phyloP scores from a whole-genome alignment of 2,329 filamentous ascomycete genomes.

The Aspergillus sp. region DNA sequence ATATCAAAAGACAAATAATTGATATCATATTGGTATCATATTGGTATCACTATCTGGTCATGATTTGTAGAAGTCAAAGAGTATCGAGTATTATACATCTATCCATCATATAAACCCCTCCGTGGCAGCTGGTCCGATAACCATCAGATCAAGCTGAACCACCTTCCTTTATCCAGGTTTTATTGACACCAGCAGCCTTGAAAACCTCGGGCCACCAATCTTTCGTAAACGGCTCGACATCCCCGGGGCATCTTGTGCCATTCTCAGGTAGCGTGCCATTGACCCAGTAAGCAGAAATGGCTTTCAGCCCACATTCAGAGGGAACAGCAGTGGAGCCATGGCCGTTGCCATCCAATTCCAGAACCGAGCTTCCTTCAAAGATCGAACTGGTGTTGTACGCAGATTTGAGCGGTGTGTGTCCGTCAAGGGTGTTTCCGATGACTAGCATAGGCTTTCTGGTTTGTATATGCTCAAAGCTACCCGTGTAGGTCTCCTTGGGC shows the following conservation, averaged over 20 bases:
- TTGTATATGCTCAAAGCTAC: slow-evolving; percentile 16
- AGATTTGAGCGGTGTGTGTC: slow-evolving; percentile 23
- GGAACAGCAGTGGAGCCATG: not conserved
- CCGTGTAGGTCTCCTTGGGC: slow-evolving; percentile 13
- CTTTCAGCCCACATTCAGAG: slow-evolving; percentile 1
- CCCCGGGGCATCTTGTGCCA: not conserved
- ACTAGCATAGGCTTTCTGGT: slow-evolving; percentile 27
- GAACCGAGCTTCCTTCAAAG: slow-evolving; percentile 25
- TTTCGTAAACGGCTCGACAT: not conserved
- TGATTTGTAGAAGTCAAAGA: not conserved
- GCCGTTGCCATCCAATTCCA: slow-evolving; percentile 25
- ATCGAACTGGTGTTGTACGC: slow-evolving; percentile 24
- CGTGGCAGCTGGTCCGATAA: too few relatives aligned
- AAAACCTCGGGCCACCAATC: slow-evolving; percentile 3
- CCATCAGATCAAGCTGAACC: too few relatives aligned
- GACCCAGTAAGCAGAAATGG: slow-evolving; percentile 6
- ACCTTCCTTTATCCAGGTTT: not conserved
- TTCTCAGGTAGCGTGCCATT: slow-evolving; percentile 2
- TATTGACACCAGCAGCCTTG: slow-evolving; percentile 2
- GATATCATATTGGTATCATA: not conserved
- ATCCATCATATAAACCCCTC: not conserved
- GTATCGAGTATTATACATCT: not conserved
- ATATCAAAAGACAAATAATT: not conserved
- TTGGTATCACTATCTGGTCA: not conserved
- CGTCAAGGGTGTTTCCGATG: slow-evolving; percentile 27